Conservation (phyloP, 2,329 filamentous ascomycete species). For the Cordyceps tenuipes region DNA sequence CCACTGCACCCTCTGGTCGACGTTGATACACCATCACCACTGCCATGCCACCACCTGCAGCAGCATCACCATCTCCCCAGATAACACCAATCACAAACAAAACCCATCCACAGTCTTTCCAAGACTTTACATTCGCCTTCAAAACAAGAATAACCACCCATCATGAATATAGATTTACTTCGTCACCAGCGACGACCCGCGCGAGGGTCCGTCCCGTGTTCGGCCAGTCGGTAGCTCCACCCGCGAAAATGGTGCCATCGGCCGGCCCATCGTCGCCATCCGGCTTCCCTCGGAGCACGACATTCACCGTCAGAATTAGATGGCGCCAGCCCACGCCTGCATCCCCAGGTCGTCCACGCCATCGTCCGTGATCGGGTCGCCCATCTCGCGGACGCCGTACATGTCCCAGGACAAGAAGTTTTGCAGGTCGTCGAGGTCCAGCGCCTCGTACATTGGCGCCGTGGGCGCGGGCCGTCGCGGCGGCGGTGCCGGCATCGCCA, state of each 20-base stretch:
- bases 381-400: constrained; percentile 34
- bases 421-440: constrained; percentile 31
- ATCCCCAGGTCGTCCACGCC: constrained; percentile 23
- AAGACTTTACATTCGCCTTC: background rate
- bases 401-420: constrained; percentile 33
- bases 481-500: constrained; percentile 19
- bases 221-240: constrained; percentile 6
- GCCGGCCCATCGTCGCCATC: constrained; percentile 7
- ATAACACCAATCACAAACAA: background rate
- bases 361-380: constrained; percentile 27
- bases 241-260: constrained; percentile 2
- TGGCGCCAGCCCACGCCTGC: constrained; percentile 13
- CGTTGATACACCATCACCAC: background rate
- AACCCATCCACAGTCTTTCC: too few species aligned
- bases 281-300: background rate
- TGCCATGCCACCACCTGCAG: background rate
- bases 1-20: constrained; percentile 9
- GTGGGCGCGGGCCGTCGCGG: constrained; percentile 14
- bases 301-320: background rate
- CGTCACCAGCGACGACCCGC: background rate
- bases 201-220: background rate
- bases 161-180: background rate
- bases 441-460: constrained; percentile 25
- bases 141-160: background rate
- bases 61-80: background rate